Evolutionary conservation across 73 alveolate genomes (phyloP).

Genomic region (Tetrahymena borealis): DNA sequence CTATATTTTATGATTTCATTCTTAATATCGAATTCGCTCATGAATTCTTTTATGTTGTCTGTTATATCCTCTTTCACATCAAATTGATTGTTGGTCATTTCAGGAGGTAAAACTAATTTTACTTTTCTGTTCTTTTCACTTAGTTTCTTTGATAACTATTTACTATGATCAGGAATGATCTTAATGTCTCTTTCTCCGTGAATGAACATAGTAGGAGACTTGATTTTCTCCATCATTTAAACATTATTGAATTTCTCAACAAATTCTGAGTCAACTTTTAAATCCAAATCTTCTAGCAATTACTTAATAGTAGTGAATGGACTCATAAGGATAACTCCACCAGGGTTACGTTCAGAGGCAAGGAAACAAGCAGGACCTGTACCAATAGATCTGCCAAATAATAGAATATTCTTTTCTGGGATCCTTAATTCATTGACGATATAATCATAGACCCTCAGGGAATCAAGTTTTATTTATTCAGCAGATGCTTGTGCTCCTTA

Average conservation of each 20-base stretch:
- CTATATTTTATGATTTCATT: background rate
- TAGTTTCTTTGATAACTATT: background rate
- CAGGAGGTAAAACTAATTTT: background rate
- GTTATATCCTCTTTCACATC: background rate
- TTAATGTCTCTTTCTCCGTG: background rate
- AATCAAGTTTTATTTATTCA: constrained; percentile 9
- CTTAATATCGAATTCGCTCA: background rate
- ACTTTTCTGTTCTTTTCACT: background rate
- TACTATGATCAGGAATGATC: background rate
- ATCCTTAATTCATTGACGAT: background rate
- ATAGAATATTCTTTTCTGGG: constrained; percentile 13
- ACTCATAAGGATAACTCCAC: constrained; percentile 64
- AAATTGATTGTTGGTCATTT: background rate
- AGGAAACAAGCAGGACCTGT: constrained; percentile 86
- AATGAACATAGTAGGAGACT: background rate
- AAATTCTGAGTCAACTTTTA: background rate
- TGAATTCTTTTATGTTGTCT: background rate
- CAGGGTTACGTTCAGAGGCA: constrained; percentile 66
- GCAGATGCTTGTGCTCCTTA: constrained; percentile 19
- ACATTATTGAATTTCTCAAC: background rate
- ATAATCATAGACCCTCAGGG: constrained; percentile 11
- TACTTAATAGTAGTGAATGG: constrained; percentile 79
- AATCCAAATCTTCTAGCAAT: background rate
- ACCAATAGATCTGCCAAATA: constrained; percentile 38
- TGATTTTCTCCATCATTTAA: background rate